These are phyloP conservation scores for Halophytophthora batemanensis DNA, from an alignment of 352 stramenopile species.

Conservation along the genomic window DNA sequence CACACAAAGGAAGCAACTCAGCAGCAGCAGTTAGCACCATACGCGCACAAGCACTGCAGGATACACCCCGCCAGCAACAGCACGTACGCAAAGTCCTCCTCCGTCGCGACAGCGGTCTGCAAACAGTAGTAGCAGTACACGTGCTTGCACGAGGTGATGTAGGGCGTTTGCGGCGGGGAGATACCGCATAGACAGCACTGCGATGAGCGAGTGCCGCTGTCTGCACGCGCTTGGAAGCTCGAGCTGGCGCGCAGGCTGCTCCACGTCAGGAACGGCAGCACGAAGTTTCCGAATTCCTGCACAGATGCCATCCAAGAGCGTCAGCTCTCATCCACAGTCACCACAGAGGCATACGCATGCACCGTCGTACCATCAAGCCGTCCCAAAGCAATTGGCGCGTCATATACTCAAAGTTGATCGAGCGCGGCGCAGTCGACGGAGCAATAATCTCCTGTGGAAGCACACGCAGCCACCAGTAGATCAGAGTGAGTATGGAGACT, in stretches of 20 bases:
- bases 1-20: neutral
- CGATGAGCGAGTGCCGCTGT: conserved; percentile 12
- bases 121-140: conserved; percentile 87
- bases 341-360: neutral
- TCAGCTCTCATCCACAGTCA: neutral
- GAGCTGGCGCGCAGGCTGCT: conserved; percentile 28
- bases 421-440: conserved; percentile 45
- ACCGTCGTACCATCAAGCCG: conserved; percentile 63
- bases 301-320: conserved; percentile 1
- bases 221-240: conserved; percentile 7
- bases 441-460: conserved; percentile 50
- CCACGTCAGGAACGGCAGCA: conserved; percentile 73
- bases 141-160: conserved; percentile 86
- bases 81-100: conserved; percentile 73
- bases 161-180: conserved; percentile 65
- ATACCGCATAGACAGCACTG: conserved; percentile 69
- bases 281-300: conserved; percentile 80
- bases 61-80: conserved; percentile 1
- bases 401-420: conserved; percentile 89
- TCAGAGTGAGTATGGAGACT: neutral
- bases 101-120: conserved; percentile 62
- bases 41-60: neutral
- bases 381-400: conserved; percentile 82
- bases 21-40: neutral
- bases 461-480: conserved; percentile 1